These are phyloP conservation scores for Cytospora leucostoma DNA, from an alignment of 2,329 filamentous ascomycete species.

Conservation along the genomic window DNA sequence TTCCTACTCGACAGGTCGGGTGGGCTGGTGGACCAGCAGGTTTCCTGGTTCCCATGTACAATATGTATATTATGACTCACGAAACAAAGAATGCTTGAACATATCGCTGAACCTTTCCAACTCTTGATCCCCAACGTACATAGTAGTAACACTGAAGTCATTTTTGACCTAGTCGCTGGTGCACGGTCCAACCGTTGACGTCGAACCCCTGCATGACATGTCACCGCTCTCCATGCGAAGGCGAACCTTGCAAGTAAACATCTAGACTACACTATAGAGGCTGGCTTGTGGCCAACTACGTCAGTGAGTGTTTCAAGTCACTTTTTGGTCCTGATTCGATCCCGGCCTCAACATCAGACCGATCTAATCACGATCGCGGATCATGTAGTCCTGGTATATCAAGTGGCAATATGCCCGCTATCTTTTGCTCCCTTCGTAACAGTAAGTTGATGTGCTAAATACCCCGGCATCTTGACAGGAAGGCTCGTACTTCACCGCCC, in stretches of 20 bases:
- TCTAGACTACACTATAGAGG: too few relatives aligned
- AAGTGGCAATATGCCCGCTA: background rate
- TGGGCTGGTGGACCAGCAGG: background rate
- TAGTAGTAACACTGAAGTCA: too few relatives aligned
- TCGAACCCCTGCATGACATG: too few relatives aligned
- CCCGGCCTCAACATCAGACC: background rate
- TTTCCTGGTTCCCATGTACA: background rate
- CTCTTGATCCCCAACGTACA: too few relatives aligned
- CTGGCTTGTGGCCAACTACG: too few relatives aligned
- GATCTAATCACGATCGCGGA: background rate
- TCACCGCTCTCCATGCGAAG: too few relatives aligned
- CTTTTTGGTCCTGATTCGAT: background rate
- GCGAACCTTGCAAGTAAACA: too few relatives aligned
- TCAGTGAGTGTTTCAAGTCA: too few relatives aligned
- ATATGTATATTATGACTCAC: background rate
- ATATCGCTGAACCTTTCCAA: too few relatives aligned
- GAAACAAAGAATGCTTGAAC: background rate
- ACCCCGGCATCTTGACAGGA: background rate
- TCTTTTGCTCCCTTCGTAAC: background rate
- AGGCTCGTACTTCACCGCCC: background rate
- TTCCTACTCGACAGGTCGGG: too few relatives aligned
- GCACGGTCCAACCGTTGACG: too few relatives aligned
- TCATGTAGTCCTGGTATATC: background rate
- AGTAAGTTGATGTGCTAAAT: background rate
- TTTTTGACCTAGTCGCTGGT: too few relatives aligned